Conservation (phyloP, 2,329 filamentous ascomycete genomes). For the Furcasterigmium furcatum region DNA sequence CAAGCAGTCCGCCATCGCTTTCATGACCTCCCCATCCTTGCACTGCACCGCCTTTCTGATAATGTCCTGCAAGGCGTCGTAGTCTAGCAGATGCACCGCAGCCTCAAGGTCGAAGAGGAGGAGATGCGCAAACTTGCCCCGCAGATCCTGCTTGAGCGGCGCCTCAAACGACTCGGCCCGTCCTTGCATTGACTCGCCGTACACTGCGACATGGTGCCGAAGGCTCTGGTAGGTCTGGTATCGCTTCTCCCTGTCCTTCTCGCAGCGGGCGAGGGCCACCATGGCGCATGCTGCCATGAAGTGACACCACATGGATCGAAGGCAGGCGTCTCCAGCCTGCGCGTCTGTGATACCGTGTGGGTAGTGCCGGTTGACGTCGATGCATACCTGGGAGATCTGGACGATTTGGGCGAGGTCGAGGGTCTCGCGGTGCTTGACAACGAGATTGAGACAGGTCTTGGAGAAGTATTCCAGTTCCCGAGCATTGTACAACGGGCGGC, state of each 20-base stretch:
- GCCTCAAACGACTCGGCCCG: conserved; percentile 36
- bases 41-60: conserved; percentile 49
- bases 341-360: conserved; percentile 40
- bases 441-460: conserved; percentile 76
- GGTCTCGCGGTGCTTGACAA: conserved; percentile 53
- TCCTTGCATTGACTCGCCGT: conserved; percentile 43
- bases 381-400: conserved; percentile 52
- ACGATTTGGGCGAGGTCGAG: conserved; percentile 54
- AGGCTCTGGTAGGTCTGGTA: conserved; percentile 60
- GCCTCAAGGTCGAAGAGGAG: conserved; percentile 80
- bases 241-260: conserved; percentile 46
- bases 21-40: conserved; percentile 44
- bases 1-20: conserved; percentile 65
- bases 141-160: conserved; percentile 47
- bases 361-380: conserved; percentile 48
- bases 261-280: conserved; percentile 47
- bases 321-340: conserved; percentile 42
- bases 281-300: conserved; percentile 59
- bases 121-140: conserved; percentile 61
- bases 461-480: conserved; percentile 81
- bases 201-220: conserved; percentile 58
- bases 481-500: conserved; percentile 51
- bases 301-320: conserved; percentile 66
- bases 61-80: conserved; percentile 61
- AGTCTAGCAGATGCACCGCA: conserved; percentile 61